Conservation (phyloP, 495 filamentous ascomycete genomes). For the Hypoxylon subgilvum region DNA sequence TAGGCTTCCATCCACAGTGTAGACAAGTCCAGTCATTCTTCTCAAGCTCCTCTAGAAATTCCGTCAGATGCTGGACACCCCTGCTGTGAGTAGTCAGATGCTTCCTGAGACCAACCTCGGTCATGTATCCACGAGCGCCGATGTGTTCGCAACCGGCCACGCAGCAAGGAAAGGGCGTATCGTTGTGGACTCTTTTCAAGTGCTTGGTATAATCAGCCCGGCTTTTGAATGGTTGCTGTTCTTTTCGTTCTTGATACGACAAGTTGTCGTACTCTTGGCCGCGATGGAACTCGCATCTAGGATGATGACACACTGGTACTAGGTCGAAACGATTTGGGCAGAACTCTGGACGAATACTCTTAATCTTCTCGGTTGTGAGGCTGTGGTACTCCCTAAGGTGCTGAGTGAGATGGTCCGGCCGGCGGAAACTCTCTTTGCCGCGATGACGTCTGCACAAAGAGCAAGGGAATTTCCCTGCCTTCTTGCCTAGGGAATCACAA, state of each 20-base stretch:
- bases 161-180: constrained; percentile 41
- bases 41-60: too few species aligned
- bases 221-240: constrained; percentile 31
- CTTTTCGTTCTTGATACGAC: background rate
- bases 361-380: constrained; percentile 25
- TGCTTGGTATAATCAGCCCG: constrained; percentile 42
- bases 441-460: constrained; percentile 42
- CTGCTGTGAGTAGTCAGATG: constrained; percentile 40
- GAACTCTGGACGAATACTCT: background rate
- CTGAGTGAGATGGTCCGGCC: constrained; percentile 46
- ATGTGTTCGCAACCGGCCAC: constrained; percentile 43
- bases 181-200: constrained; percentile 44
- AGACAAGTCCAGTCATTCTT: too few species aligned
- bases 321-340: too few species aligned
- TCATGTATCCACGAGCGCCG: constrained; percentile 44
- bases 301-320: constrained; percentile 5
- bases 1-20: too few species aligned
- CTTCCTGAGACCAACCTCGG: constrained; percentile 38
- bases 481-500: constrained; percentile 20
- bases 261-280: constrained; percentile 4
- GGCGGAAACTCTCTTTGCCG: constrained; percentile 45
- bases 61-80: too few species aligned
- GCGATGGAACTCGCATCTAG: constrained; percentile 18
- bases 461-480: constrained; percentile 32
- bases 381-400: constrained; percentile 48